Conservation (phyloP, 306 rosid species). For the Fagus crenata region DNA sequence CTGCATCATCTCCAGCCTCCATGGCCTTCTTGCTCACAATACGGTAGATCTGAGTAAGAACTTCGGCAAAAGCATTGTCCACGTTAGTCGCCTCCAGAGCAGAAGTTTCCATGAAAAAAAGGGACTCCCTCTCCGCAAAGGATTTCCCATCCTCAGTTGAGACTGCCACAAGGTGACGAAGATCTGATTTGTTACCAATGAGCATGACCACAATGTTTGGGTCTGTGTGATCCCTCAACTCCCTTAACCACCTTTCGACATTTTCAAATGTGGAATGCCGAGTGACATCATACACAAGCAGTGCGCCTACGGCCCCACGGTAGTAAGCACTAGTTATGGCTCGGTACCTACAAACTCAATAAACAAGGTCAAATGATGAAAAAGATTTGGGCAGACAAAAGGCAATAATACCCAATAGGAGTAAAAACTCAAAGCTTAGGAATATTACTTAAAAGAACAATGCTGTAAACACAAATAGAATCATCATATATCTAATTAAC, state of each 20-base stretch:
- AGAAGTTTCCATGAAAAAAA: slow-evolving; percentile 63
- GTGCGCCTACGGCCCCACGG: slow-evolving; percentile 64
- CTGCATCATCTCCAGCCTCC: slow-evolving; percentile 39
- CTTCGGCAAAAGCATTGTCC: slow-evolving; percentile 47
- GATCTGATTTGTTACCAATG: slow-evolving; percentile 61
- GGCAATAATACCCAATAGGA: neutral
- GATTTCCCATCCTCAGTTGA: slow-evolving; percentile 55
- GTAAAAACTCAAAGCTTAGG: slow-evolving; percentile 5
- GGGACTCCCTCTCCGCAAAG: slow-evolving; percentile 54
- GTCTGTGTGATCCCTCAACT: slow-evolving; percentile 60
- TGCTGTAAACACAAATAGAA: neutral
- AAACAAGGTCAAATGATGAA: slow-evolving; percentile 6
- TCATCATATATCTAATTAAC: neutral
- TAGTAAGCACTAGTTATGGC: slow-evolving; percentile 69
- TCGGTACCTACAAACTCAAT: slow-evolving; percentile 42
- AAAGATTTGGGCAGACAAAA: neutral
- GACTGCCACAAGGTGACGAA: slow-evolving; percentile 59
- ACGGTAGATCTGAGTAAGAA: slow-evolving; percentile 53
- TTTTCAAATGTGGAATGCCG: slow-evolving; percentile 57
- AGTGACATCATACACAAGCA: slow-evolving; percentile 58
- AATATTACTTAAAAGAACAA: neutral
- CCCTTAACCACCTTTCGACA: slow-evolving; percentile 57
- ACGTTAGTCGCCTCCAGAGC: slow-evolving; percentile 59
- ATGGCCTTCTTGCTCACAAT: slow-evolving; percentile 52
- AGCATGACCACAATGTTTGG: slow-evolving; percentile 66